Base-by-base conservation (phyloP, 352 stramenopile genomes). In the Phytophthora capsici region DNA sequence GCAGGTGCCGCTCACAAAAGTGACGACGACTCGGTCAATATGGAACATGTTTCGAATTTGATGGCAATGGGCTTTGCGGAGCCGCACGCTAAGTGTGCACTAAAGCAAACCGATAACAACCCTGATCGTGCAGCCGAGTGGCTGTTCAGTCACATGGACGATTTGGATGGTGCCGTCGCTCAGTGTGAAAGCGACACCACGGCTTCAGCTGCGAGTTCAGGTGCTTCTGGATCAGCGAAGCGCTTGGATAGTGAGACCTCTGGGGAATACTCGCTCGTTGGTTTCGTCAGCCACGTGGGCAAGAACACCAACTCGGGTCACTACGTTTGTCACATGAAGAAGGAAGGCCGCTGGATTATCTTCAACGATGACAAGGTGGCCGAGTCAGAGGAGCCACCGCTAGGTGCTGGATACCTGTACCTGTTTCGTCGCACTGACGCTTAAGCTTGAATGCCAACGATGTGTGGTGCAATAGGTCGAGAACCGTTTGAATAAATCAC, bases 311-410 rank as follows among this genome's bases (percentile, higher is more conserved):
- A 83, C 72, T 98, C 94, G 64, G 98, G 98, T 0, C 98, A 99
- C 77, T 99, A 99, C 75, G 97, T 99, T 23, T 94, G 88, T 36
- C 97, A 99, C 76, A 90, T 99, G 73, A 98, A 99, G 76, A 98
- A 99, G 67, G 73, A 98, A 16, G 93, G 88, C 6, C 88, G 92
- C 57, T 99, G 97, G 97, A 81, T 99, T 43, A 99, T 99, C 66
- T 99, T 99, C 73, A 99, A 99, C 75, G 98, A 99, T 68, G 93
- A 99, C 75, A 99, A 99, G 76, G 96, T 99, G 14, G 96, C 96
- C 22, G 60, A 98, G 3, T 99, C 95, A 5, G 85, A 98, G 58
- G 84, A 95, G 54, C 95, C 97, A 19, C 97, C 97, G 7, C 84
- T 98, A 51, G 82, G 88, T n/a, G 86, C 97, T 68, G 97, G 96